Conservation (phyloP, 2,329 filamentous ascomycete genomes). For the Ascochyta fabae region DNA sequence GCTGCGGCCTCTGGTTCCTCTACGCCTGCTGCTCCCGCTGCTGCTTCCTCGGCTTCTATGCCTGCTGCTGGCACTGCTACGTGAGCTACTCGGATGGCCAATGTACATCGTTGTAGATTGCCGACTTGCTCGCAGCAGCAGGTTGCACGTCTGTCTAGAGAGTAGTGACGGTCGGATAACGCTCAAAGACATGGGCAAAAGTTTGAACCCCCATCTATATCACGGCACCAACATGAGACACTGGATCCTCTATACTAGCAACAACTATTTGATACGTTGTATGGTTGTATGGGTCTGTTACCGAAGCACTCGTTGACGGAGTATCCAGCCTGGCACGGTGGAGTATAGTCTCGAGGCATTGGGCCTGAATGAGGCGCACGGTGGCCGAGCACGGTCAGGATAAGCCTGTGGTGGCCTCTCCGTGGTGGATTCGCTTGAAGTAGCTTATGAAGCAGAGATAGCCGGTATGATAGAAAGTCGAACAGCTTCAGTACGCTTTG, state of each 20-base stretch:
- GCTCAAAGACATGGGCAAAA: not conserved
- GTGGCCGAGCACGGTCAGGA: not conserved
- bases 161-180: not conserved
- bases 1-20: not conserved
- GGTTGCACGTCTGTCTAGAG: not conserved
- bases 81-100: not conserved
- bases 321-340: not conserved
- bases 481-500: not conserved
- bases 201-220: not conserved
- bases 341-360: not conserved
- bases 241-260: not conserved
- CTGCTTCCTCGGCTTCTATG: not conserved
- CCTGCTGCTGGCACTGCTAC: constrained; percentile 1
- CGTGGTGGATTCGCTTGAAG: not conserved
- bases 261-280: not conserved
- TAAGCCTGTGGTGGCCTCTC: not conserved
- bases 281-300: not conserved
- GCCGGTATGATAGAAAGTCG: not conserved
- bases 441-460: not conserved
- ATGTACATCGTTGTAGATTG: not conserved
- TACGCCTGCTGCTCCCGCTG: not conserved
- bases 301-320: not conserved
- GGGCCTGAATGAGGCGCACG: not conserved
- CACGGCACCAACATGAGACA: not conserved
- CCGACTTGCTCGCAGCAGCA: not conserved